Conservation (phyloP, 2,329 filamentous ascomycete species). For the Colletotrichum horii region DNA sequence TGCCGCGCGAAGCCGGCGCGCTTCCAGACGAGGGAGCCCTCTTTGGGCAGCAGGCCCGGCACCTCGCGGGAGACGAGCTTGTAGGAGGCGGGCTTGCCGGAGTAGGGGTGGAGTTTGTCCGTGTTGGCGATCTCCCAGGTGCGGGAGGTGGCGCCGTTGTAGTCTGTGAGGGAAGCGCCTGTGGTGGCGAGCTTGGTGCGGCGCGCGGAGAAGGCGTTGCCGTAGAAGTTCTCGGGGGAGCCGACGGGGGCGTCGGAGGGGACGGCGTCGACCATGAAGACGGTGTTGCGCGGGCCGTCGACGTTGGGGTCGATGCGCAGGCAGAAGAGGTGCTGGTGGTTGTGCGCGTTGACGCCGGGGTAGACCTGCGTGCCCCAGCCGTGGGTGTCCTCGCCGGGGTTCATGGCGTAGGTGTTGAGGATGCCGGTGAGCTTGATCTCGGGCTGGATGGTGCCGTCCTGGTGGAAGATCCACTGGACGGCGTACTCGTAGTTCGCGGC, state of each 20-base stretch:
- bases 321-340: slow-evolving; percentile 96
- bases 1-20: slow-evolving; percentile 87
- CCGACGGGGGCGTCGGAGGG: slow-evolving; percentile 76
- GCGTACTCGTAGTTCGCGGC: slow-evolving; percentile 95
- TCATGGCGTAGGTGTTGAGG: slow-evolving; percentile 87
- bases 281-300: slow-evolving; percentile 83
- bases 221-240: slow-evolving; percentile 82
- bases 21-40: slow-evolving; percentile 85
- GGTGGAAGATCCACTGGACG: slow-evolving; percentile 82
- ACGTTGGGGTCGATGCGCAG: slow-evolving; percentile 86
- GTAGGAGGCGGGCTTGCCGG: slow-evolving; percentile 83
- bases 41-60: slow-evolving; percentile 78
- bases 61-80: slow-evolving; percentile 91
- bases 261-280: slow-evolving; percentile 82
- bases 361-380: slow-evolving; percentile 94
- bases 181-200: slow-evolving; percentile 80
- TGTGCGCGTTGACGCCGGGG: slow-evolving; percentile 89
- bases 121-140: slow-evolving; percentile 94
- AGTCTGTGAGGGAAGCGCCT: slow-evolving; percentile 74
- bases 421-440: slow-evolving; percentile 93
- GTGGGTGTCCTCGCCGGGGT: slow-evolving; percentile 78
- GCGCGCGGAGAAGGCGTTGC: slow-evolving; percentile 88
- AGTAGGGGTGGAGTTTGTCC: slow-evolving; percentile 83
- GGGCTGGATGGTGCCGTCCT: slow-evolving; percentile 89
- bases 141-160: slow-evolving; percentile 77